These are phyloP conservation scores for Carex sylvatica DNA, from an alignment of 202 grass and related monocot genomes.

Conservation along the genomic window DNA sequence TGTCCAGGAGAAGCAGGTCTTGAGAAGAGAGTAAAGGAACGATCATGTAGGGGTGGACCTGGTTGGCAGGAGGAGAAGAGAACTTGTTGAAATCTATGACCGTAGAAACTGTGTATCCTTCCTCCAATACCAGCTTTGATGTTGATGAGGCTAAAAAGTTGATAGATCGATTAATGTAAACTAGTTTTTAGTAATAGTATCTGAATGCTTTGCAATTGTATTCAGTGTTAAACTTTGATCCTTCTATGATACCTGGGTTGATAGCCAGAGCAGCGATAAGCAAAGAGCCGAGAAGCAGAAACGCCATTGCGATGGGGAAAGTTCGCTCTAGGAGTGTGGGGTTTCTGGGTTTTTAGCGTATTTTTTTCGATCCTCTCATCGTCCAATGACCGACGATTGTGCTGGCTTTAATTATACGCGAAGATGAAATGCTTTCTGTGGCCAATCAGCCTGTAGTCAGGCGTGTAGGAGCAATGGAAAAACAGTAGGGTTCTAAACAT, in stretches of 20 bases:
- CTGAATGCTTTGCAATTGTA: neutral
- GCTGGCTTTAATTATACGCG: neutral
- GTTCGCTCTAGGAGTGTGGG: neutral
- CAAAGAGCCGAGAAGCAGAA: neutral
- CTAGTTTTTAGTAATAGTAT: neutral
- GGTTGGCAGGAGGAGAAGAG: neutral
- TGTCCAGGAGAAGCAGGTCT: slow-evolving; percentile 16
- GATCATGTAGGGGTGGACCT: slow-evolving; percentile 10
- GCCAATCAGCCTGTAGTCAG: too few species aligned
- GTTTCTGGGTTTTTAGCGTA: neutral
- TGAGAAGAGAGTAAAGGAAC: neutral
- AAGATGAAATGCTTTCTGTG: too few species aligned
- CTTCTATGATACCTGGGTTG: neutral
- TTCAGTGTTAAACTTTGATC: neutral
- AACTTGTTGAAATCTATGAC: slow-evolving; percentile 24
- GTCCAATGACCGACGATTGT: too few species aligned
- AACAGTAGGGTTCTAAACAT: too few species aligned
- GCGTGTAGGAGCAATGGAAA: too few species aligned
- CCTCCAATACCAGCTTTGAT: slow-evolving; percentile 25
- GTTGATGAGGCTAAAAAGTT: slow-evolving; percentile 6
- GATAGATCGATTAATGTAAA: neutral
- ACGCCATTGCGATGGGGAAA: neutral
- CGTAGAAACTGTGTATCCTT: slow-evolving; percentile 23
- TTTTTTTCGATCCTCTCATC: neutral
- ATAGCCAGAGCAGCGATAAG: neutral